phyloP scores from a whole-genome alignment of 768 basidiomycete genomes.

The Pisolithus albus region DNA sequence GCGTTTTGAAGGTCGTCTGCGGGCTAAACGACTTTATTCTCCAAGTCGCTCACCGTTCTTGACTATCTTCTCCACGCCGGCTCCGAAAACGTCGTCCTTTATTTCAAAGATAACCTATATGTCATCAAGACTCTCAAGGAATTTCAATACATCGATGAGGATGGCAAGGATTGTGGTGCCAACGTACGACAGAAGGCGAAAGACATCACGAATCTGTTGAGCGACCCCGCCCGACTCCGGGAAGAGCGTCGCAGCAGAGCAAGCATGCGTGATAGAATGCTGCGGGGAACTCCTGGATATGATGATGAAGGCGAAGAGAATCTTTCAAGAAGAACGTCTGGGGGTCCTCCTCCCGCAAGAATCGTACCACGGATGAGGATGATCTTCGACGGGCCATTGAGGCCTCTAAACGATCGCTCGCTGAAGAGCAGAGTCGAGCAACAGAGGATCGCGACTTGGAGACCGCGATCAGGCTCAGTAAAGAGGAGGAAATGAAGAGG shows the following conservation, averaged over 20 bases:
- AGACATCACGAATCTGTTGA: constrained; percentile 91
- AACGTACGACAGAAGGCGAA: constrained; percentile 97
- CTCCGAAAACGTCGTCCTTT: constrained; percentile 96
- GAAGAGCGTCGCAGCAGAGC: constrained; percentile 81
- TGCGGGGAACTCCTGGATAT: constrained; percentile 45
- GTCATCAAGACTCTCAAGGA: constrained; percentile 98
- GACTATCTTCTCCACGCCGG: constrained; percentile 96
- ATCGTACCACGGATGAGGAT: constrained; percentile 36
- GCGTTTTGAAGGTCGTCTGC: not conserved
- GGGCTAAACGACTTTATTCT: constrained; percentile 6
- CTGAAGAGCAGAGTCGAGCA: constrained; percentile 54
- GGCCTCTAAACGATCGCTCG: constrained; percentile 71
- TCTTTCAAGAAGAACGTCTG: constrained; percentile 2
- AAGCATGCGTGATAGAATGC: constrained; percentile 93
- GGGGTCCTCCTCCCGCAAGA: constrained; percentile 13
- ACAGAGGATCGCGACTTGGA: constrained; percentile 81
- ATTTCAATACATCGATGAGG: constrained; percentile 94
- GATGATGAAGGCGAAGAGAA: constrained; percentile 20
- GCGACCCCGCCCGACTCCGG: constrained; percentile 78
- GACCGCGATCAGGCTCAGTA: constrained; percentile 75
- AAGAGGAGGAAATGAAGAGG: constrained; percentile 83
- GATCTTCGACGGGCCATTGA: constrained; percentile 84
- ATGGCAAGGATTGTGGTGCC: constrained; percentile 95
- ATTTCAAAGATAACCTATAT: constrained; percentile 96
- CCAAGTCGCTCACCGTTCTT: constrained; percentile 80